Evolutionary conservation across 2,329 filamentous ascomycete species (phyloP), one percentile per base, ranked within the genome.

Genomic region (Nothomitra cinnamomea): DNA sequence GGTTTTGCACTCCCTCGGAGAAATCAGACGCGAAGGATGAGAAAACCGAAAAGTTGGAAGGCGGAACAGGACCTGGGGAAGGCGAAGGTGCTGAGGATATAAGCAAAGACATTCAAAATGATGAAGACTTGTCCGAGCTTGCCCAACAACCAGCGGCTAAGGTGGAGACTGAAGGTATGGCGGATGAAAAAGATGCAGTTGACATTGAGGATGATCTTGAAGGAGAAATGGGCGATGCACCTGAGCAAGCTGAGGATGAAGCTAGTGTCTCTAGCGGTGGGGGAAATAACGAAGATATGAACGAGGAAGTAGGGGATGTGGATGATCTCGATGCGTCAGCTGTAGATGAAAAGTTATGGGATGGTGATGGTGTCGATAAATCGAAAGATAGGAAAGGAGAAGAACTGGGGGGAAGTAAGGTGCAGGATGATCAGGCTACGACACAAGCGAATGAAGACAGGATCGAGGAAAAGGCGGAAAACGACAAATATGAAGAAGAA

Each of bases 261-360:
- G 76, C 77, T 1, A 78, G 79, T 21, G 78, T 80, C 17, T 77
- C 77, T 1, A 77, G 77, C 41, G 77, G 82, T 52, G 73, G 82
- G 8, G 78, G 80, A 43, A 77, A 81, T 32, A 72, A 83, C n/a
- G 83, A 87, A 8, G 70, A 72, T 51, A 82, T 94, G 64, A 88
- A 95, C 58, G 89, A 95, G 61, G 87, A 96, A 67, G 78, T 85
- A 3, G 92, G 89, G 1, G 85, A 88, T 61, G 88, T 96, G 10
- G 87, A 95, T 68, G 87, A 94, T 61, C 73, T 95, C 42, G 90
- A 95, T 60, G 83, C 87, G 12, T 85, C 81, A 15, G 86, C 90
- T 19, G 85, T 96, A 1, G 94, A 98, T 64, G 94, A 98, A 70
- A 98, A 96, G 73, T 88, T 96, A 78, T 98, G 92, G 92, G 89